Evolutionary conservation across 345 rosid species (phyloP), one percentile per base, ranked within the genome.

Genomic region (Ricinus communis): DNA sequence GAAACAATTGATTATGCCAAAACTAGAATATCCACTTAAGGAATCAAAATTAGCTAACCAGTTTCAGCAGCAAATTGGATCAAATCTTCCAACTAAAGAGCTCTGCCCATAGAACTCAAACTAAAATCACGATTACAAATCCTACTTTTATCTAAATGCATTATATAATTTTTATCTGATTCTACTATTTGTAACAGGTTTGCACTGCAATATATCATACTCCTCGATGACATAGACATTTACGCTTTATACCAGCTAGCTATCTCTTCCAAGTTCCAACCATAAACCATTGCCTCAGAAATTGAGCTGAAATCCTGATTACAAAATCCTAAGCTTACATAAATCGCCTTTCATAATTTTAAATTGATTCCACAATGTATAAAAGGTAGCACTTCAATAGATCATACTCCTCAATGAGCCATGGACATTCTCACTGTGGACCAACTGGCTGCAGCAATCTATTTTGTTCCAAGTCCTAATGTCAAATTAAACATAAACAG

Each of bases 21-120:
- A 59, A 69, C 38, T 55, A 68, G 7, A 49, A 61, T 49, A 69
- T 24, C 59, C 66, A 56, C 25, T 18, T 4, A 22, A 3, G 24
- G 36, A 43, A 47, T 22, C 55, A 10, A 25, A 70, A 57, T 61
- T 31, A 18, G 19, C 53, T 4, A 38, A 33, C 19, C 66, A 58
- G 36, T 40, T 49, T 13, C 61, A 30, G 28, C 53, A 52, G 38
- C 47, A 53, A 28, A 74, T 28, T 30, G 47, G 49, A 55, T 41
- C 22, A 21, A 30, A 8, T n/a, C 22, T 28, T 62, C 76, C 59
- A 58, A 57, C 18, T 27, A 33, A 57, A 63, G 41, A 63, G 55
- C 15, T 41, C 14, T 28, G 2, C 40, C 47, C 45, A 15, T 27
- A 8, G 18, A 28, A 13, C 27, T 24, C 36, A 58, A 31, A 7